Base-by-base conservation (phyloP, 2,329 filamentous ascomycete species). In the Stachybotrys echinatus region DNA sequence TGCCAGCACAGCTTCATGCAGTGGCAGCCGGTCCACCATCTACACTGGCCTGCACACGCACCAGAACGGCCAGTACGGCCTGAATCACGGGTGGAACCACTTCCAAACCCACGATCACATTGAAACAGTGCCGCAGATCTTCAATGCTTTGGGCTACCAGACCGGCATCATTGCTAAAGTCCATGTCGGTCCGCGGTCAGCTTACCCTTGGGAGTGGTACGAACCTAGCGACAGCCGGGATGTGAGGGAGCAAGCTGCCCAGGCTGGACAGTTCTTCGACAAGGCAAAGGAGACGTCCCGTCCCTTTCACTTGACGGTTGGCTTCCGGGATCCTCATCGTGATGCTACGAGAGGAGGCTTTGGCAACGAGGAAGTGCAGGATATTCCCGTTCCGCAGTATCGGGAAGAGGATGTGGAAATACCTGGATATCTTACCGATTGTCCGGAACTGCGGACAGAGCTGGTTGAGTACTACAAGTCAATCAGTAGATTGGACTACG, bases 11-110 rank as follows among this genome's bases (percentile, higher is more conserved):
- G 74, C 75, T 0, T 77, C 74, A 0, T 77, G 75, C 58, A 75
- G 71, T 49, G 70, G 67, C 27, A 75, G 70, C 53, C 67, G 74
- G 6, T 71, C 73, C 0, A 68, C 70, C 17, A 69, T 77, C 19
- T 77, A 77, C 56, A 76, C 74, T 0, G 74, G 75, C 4, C 61
- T 75, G 0, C 74, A 77, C 48, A 75, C 73, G 0, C 74, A 74
- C 49, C 58, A 77, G 48, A 77, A 72, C 6, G 59, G 61, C 21
- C 60, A 63, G n/a, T n/a, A n/a, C n/a, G n/a, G n/a, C n/a, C n/a
- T n/a, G n/a, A n/a, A n/a, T n/a, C n/a, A n/a, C n/a, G n/a, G n/a
- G 10, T 53, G 57, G 42, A 64, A 69, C 51, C 70, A 74, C 50
- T 77, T 79, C 46, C 58, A 65, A 52, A 77, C 71, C 0, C 72